phyloP scores from a whole-genome alignment of 352 stramenopile genomes.

The Globisporangium carolinianum region DNA sequence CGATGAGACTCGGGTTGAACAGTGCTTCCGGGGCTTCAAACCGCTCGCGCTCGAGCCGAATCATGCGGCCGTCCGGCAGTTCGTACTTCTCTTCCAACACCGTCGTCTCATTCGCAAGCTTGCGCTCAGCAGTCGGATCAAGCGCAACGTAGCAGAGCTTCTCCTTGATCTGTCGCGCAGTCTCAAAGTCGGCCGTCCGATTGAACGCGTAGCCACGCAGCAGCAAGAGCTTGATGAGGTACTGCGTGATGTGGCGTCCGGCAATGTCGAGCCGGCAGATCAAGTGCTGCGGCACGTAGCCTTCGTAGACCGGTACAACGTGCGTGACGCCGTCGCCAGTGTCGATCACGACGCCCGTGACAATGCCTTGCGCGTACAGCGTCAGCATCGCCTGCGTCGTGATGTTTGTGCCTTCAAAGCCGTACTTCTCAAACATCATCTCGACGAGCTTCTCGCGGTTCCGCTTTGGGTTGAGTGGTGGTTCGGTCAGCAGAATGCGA shows the following conservation, averaged over 20 bases:
- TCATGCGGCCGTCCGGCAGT: constrained; percentile 96
- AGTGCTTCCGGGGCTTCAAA: constrained; percentile 95
- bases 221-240: constrained; percentile 89
- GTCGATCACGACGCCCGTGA: constrained; percentile 90
- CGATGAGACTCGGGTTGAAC: constrained; percentile 96
- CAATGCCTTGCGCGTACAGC: constrained; percentile 88
- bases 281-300: constrained; percentile 86
- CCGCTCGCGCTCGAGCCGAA: constrained; percentile 92
- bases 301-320: constrained; percentile 88
- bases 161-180: constrained; percentile 92
- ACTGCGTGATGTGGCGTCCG: constrained; percentile 85
- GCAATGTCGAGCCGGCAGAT: constrained; percentile 90
- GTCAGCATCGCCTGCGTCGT: constrained; percentile 92
- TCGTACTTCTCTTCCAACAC: constrained; percentile 90
- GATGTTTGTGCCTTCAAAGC: constrained; percentile 87
- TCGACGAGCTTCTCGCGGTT: constrained; percentile 91
- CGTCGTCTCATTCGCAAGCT: constrained; percentile 87
- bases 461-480: constrained; percentile 87
- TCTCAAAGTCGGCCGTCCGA: constrained; percentile 90
- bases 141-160: constrained; percentile 92
- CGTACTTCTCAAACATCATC: constrained; percentile 93
- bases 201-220: constrained; percentile 90
- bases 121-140: constrained; percentile 81
- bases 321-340: constrained; percentile 89
- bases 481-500: constrained; percentile 90